Evolutionary conservation across 176 grass and related monocot genomes (phyloP).

Genomic region (Secale cereale): DNA sequence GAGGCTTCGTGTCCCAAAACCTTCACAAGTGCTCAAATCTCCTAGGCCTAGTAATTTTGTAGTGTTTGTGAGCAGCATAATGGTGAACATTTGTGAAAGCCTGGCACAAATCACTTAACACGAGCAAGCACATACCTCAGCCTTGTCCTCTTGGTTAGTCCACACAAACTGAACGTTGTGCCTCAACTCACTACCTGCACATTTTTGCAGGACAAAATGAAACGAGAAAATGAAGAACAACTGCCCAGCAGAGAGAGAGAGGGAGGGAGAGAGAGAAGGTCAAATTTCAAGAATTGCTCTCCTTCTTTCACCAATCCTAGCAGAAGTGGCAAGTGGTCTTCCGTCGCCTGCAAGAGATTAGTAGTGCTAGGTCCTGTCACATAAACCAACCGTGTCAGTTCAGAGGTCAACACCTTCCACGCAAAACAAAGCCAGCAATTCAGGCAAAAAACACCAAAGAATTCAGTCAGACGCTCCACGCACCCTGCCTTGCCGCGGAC

Average conservation of each 20-base stretch:
- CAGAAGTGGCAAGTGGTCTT: slow-evolving; percentile 71
- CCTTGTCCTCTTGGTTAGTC: slow-evolving; percentile 29
- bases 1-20: too few species aligned
- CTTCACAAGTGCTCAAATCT: too few species aligned
- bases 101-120: too few species aligned
- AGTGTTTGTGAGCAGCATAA: too few species aligned
- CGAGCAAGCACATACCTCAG: too few species aligned
- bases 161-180: slow-evolving; percentile 64
- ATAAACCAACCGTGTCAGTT: slow-evolving; percentile 18
- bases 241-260: background rate
- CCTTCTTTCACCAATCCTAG: slow-evolving; percentile 79
- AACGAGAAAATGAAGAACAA: background rate
- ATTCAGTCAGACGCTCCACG: slow-evolving; percentile 19
- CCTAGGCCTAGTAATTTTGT: too few species aligned
- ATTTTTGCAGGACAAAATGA: background rate
- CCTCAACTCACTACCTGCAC: slow-evolving; percentile 48
- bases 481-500: slow-evolving; percentile 67
- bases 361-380: slow-evolving; percentile 45
- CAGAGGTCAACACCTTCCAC: slow-evolving; percentile 12
- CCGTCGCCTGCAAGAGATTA: slow-evolving; percentile 70
- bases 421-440: background rate
- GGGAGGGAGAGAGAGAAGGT: too few species aligned
- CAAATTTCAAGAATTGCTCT: slow-evolving; percentile 11
- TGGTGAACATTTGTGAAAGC: too few species aligned
- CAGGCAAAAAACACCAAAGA: background rate